Percentiles rank a stretch among this genome's conserved stretches.
phyloP scores from a whole-genome alignment of 192 early-diverging fungal genomes.

The Piromyces sp. region DNA sequence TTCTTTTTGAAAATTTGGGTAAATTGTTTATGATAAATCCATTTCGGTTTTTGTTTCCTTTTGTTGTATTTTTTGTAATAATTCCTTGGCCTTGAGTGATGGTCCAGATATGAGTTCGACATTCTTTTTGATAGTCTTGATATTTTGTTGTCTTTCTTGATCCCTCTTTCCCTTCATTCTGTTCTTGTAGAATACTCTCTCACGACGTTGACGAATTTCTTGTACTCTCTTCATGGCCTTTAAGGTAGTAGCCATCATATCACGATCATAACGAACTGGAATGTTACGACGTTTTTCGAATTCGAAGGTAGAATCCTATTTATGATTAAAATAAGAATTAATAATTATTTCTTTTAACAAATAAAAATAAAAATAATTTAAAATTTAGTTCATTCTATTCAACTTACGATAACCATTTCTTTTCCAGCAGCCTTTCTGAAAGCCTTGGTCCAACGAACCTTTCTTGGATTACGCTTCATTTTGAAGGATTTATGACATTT shows the following conservation, averaged over 20 bases:
- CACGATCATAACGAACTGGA: constrained; percentile 91
- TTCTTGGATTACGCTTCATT: constrained; percentile 98
- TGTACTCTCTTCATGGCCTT: constrained; percentile 96
- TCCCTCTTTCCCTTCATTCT: constrained; percentile 77
- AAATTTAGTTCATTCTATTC: background rate
- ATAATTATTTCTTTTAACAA: no score
- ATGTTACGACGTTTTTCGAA: constrained; percentile 98
- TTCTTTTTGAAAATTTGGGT: no score
- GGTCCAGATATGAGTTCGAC: constrained; percentile 64
- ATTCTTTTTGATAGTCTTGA: constrained; percentile 62
- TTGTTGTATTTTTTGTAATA: background rate
- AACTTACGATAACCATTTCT: constrained; percentile 91
- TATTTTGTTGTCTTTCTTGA: constrained; percentile 52
- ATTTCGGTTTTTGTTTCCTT: background rate
- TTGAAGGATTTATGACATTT: constrained; percentile 99
- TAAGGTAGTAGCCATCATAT: constrained; percentile 89
- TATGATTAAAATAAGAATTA: no score
- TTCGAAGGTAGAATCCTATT: constrained; percentile 81
- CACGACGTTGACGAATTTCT: constrained; percentile 85
- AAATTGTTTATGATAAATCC: background rate
- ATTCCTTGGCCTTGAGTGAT: constrained; percentile 26
- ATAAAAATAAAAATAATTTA: no score
- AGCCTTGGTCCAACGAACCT: constrained; percentile 99
- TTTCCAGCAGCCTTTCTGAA: constrained; percentile 97
- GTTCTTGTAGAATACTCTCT: constrained; percentile 80